phyloP scores from a whole-genome alignment of 148 eudicot species.

The Amaranthus hypochondriacus region DNA sequence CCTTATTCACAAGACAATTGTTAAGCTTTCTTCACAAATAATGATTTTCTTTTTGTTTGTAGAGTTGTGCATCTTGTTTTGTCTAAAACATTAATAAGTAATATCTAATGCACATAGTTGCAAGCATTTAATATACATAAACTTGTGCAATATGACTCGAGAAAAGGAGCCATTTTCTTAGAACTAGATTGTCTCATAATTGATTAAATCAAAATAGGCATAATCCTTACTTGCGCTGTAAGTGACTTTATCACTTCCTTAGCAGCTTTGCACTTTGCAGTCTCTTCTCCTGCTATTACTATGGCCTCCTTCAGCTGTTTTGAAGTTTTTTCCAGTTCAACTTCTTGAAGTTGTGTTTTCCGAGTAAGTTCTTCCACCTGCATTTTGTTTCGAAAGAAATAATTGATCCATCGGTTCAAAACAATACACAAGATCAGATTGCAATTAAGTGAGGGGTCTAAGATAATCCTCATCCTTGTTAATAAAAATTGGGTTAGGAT shows the following conservation, averaged over 20 bases:
- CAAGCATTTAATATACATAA: neutral
- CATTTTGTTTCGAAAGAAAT: constrained; percentile 11
- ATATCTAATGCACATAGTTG: neutral
- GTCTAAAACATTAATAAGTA: neutral
- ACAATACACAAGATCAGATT: neutral
- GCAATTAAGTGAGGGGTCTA: no score
- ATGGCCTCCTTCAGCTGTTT: constrained; percentile 56
- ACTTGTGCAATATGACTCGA: neutral
- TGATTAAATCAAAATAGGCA: constrained; percentile 9
- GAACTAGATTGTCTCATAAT: constrained; percentile 6
- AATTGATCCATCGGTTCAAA: neutral
- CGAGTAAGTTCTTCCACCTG: constrained; percentile 64
- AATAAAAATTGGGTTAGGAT: no score
- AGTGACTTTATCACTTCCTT: constrained; percentile 72
- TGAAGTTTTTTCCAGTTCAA: constrained; percentile 54
- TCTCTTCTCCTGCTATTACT: constrained; percentile 47
- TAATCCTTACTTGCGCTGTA: constrained; percentile 47
- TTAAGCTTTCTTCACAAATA: no score
- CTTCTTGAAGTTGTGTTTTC: constrained; percentile 57
- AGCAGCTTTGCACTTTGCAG: constrained; percentile 67
- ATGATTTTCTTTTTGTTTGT: no score
- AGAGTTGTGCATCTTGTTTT: no score
- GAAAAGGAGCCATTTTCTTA: neutral
- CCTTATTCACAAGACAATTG: no score
- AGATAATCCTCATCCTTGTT: no score